Evolutionary conservation across 495 filamentous ascomycete species (phyloP), one percentile per base, ranked within the genome.

Genomic region (Antarctomyces pellizariae): DNA sequence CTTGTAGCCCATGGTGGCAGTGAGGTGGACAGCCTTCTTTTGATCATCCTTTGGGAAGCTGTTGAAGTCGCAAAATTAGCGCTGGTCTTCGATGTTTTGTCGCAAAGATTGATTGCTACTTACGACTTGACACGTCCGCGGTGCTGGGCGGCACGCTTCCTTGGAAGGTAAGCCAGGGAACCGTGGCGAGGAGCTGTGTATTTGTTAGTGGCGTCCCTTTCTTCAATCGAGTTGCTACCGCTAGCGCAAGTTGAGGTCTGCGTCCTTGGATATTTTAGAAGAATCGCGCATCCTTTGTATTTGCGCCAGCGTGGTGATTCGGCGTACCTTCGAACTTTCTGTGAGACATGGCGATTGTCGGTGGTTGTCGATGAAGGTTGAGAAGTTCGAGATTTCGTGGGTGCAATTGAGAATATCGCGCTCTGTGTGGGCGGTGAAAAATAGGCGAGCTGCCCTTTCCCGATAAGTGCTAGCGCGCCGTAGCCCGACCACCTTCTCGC

Each of bases 1-100:
- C 77, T 99, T 99, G 74, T 99, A 99, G 53, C 89, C 89, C 68
- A 99, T 82, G 49, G 75, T 64, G 54, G 89, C 89, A 36, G 89
- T 99, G 43, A 99, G 66, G 65, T 99, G 89, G 56, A 95, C 83
- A 45, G 83, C 77, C 67, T 95, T 86, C 72, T 95, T 95, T 40
- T 82, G 60, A 66, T 99, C 82, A 76, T 99, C 89, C 67, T 95
- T 95, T 49, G 89, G 89, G 73, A 99, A 99, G 62, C 78, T 80
- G 56, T 30, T 19, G 38, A 36, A 36, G 46, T 37, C 48, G 47
- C 46, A 21, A 19, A 28, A 25, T 45, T 20, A 45, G 34, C 20
- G 37, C 32, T 28, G 25, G 33, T 34, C 22, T 38, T 47, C 37
- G 37, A 41, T 33, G 29, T 33, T 22, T 23, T n/a, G 18, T 21